These are phyloP conservation scores for Phaeoacremonium minimum DNA, from an alignment of 2,329 filamentous ascomycete species.

Conservation along the genomic window DNA sequence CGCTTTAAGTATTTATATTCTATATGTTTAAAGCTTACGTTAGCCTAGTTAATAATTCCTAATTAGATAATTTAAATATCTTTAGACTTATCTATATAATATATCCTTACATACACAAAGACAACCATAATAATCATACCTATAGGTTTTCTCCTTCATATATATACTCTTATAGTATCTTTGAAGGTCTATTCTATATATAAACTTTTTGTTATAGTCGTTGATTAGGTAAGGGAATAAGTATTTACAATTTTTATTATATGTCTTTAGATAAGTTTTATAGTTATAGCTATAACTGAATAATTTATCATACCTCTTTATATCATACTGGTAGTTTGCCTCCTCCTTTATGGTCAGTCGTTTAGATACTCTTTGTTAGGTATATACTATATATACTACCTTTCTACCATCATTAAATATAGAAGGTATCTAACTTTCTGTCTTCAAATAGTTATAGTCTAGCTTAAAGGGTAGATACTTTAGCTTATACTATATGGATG, in stretches of 20 bases:
- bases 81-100: conserved; percentile 60
- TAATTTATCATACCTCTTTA: conserved; percentile 67
- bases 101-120: conserved; percentile 79
- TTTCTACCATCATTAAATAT: too few relatives aligned
- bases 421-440: conserved; percentile 10
- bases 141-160: conserved; percentile 65
- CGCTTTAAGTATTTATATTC: conserved; percentile 72
- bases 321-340: conserved; percentile 65
- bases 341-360: conserved; percentile 62
- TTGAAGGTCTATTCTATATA: conserved; percentile 75
- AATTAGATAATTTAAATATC: too few relatives aligned
- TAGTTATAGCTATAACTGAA: conserved; percentile 85
- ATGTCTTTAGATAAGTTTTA: conserved; percentile 80
- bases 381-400: too few relatives aligned
- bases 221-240: conserved; percentile 62
- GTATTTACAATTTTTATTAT: conserved; percentile 69
- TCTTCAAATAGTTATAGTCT: conserved; percentile 15
- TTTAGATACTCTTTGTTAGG: conserved; percentile 34
- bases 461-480: conserved; percentile 28
- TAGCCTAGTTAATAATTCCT: too few relatives aligned
- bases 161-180: conserved; percentile 65
- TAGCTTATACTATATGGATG: conserved; percentile 31
- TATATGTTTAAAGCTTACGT: conserved; percentile 61
- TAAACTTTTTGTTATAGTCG: conserved; percentile 71
- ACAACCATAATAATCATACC: conserved; percentile 66